phyloP scores from a whole-genome alignment of 1,284 basidiomycete genomes.

The Trichosporon sp. region DNA sequence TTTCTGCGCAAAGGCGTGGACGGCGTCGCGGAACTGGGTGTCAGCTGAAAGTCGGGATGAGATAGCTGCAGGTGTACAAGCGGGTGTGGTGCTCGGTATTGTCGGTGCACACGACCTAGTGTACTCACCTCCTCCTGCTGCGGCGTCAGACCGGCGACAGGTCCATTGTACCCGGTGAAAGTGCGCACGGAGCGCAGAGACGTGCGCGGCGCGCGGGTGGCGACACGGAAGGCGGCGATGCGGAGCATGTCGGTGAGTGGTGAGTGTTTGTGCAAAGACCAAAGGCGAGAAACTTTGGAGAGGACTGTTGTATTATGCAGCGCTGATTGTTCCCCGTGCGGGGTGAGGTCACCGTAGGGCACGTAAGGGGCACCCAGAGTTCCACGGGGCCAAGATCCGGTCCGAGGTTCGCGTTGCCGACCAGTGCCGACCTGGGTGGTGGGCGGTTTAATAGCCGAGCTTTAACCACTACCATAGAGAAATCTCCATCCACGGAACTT shows the following conservation, averaged over 20 bases:
- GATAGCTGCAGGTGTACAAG: too few species aligned
- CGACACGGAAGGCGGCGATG: conserved; percentile 17
- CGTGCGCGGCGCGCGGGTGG: conserved; percentile 13
- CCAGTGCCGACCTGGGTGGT: conserved; percentile 4
- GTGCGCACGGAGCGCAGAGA: conserved; percentile 22
- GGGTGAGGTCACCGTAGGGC: not conserved
- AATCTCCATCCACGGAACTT: conserved; percentile 16
- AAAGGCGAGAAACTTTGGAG: not conserved
- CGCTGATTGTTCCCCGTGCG: not conserved
- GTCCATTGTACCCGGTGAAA: conserved; percentile 65
- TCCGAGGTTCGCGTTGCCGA: conserved; percentile 4
- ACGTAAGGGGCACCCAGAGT: too few species aligned
- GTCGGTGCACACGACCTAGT: too few species aligned
- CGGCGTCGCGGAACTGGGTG: conserved; percentile 73
- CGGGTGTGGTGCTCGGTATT: too few species aligned
- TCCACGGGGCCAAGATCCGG: conserved; percentile 13
- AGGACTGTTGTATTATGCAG: not conserved
- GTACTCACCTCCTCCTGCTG: conserved; percentile 75
- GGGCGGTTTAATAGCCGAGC: conserved; percentile 15
- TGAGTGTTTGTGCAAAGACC: not conserved
- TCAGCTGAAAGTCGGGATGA: conserved; percentile 11
- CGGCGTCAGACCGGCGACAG: conserved; percentile 77
- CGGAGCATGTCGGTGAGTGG: conserved; percentile 12
- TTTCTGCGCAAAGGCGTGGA: conserved; percentile 73
- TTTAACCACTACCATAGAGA: not conserved